These are phyloP conservation scores for Cladosporium cucumerinum DNA, from an alignment of 2,329 filamentous ascomycete species.

Conservation along the genomic window DNA sequence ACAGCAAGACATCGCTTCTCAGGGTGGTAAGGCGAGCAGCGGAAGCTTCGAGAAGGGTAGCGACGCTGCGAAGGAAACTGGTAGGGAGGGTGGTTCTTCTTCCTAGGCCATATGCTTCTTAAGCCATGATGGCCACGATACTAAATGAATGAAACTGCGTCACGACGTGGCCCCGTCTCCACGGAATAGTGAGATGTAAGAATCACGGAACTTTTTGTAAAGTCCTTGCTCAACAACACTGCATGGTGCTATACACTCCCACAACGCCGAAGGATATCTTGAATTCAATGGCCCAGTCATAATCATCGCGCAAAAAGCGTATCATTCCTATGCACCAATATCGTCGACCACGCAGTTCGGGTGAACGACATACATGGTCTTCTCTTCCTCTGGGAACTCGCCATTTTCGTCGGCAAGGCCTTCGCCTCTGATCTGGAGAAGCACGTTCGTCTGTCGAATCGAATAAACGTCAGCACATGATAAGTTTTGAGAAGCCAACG, in stretches of 20 bases:
- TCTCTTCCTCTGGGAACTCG: slow-evolving; percentile 50
- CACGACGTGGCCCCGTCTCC: not conserved
- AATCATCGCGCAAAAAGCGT: slow-evolving; percentile 5
- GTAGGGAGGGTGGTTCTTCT: slow-evolving; percentile 20
- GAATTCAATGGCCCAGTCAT: not conserved
- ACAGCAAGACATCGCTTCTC: slow-evolving; percentile 43
- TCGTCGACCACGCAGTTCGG: slow-evolving; percentile 85
- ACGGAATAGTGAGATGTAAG: not conserved
- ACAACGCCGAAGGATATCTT: slow-evolving; percentile 15
- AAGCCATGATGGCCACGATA: slow-evolving; percentile 17
- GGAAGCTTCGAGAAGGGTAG: slow-evolving; percentile 20
- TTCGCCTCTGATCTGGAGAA: slow-evolving; percentile 69
- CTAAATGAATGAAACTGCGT: not conserved
- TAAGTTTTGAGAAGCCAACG: not conserved
- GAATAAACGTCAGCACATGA: not conserved
- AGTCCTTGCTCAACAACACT: not conserved
- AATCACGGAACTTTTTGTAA: not conserved
- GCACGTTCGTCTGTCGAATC: slow-evolving; percentile 52
- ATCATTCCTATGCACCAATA: not conserved
- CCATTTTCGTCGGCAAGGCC: slow-evolving; percentile 79
- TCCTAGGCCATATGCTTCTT: not conserved
- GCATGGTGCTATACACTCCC: not conserved
- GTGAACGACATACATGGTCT: slow-evolving; percentile 81
- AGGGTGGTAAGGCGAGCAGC: slow-evolving; percentile 44
- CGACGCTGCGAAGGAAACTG: slow-evolving; percentile 23